Base-by-base conservation (phyloP, 2,329 filamentous ascomycete species). In the Lasiodiplodia sp. region DNA sequence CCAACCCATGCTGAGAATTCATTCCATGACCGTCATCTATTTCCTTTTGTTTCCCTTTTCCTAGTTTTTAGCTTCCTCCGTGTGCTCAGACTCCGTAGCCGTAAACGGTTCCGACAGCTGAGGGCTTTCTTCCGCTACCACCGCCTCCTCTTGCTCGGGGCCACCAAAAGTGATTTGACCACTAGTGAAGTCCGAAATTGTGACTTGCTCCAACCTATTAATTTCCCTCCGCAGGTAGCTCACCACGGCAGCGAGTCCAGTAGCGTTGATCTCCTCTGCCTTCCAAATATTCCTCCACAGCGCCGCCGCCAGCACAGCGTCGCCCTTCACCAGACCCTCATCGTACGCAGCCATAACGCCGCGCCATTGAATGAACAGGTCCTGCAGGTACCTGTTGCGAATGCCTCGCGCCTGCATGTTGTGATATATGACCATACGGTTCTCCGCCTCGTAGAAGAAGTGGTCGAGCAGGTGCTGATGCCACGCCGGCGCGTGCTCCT, bases 201-300 rank as follows among this genome's bases (percentile, higher is more conserved):
- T 77, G 69, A 88, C 75, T 31, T 79, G 77, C 4, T 87, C 86
- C 71, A 92, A 75, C 68, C 83, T 82, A 68, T 81, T 81, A 51
- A 91, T 71, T 63, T 87, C 84, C 71, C 85, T 83, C 69, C 89
- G 83, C 80, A 92, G 85, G 76, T 89, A 92, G 40, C 83, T 85
- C 28, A 90, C 87, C 66, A 92, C 86, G 69, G 83, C 79, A 4
- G 88, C 89, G 68, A 92, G 76, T 73, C 86, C 85, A 60, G 82
- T 82, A 74, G 89, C 83, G 78, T 92, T 87, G 21, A 90, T 84
- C 67, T 90, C 85, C 56, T 82, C 83, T 25, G 88, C 93, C 82
- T 95, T 94, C 85, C 93, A 97, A 68, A 99, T 78, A 80, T 98
- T 98, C 75, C 96, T 87, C 96, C 96, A 99, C 58, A 99, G 85